phyloP scores from a whole-genome alignment of 805 yeast species.

The baker's yeast (Saccharomyces cerevisiae) region DNA sequence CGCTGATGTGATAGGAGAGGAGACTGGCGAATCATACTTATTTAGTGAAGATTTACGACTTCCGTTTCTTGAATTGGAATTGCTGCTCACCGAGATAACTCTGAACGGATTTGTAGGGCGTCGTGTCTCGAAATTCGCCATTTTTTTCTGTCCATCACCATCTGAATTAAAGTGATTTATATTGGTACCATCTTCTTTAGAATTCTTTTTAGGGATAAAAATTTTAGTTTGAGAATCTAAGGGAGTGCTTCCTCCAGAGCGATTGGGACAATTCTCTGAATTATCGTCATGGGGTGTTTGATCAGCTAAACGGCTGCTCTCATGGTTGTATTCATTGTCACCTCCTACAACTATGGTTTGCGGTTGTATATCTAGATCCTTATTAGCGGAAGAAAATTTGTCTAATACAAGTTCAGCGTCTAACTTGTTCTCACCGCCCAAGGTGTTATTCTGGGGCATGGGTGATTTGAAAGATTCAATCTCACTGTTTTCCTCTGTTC shows the following conservation, averaged over 20 bases:
- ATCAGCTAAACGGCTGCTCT: constrained; percentile 1
- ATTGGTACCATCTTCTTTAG: background rate
- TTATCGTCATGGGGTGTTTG: constrained; percentile 5
- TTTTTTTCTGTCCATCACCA: background rate
- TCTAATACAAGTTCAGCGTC: background rate
- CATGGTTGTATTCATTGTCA: background rate
- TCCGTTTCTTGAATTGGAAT: constrained; percentile 3
- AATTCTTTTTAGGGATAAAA: background rate
- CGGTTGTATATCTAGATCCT: background rate
- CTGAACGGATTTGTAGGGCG: constrained; percentile 27
- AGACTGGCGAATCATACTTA: constrained; percentile 1
- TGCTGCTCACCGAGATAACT: constrained; percentile 27
- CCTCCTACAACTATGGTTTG: background rate
- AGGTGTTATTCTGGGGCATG: background rate
- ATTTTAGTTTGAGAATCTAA: background rate
- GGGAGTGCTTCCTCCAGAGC: background rate
- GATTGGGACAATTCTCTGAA: constrained; percentile 6
- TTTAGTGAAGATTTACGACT: constrained; percentile 12
- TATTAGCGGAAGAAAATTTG: background rate
- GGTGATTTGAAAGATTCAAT: background rate
- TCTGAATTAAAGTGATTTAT: background rate
- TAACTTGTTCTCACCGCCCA: background rate
- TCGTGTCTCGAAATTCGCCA: constrained; percentile 1
- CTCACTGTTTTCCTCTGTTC: background rate
- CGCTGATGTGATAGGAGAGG: background rate